These are phyloP conservation scores for Penicillium sp. DNA, from an alignment of 2,329 filamentous ascomycete genomes.

Conservation along the genomic window DNA sequence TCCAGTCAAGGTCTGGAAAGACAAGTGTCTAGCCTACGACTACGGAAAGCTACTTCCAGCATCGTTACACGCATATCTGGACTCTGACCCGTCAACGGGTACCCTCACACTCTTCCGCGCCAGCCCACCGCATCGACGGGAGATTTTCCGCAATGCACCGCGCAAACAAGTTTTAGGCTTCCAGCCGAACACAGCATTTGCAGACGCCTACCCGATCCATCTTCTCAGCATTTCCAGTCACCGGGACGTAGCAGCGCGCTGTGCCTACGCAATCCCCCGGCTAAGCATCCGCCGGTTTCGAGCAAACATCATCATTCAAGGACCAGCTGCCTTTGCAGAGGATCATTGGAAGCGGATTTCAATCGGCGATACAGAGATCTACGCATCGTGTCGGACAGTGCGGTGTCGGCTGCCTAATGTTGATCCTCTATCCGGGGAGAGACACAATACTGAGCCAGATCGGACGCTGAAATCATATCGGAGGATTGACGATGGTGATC, in stretches of 20 bases:
- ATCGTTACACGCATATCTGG: slow-evolving; percentile 50
- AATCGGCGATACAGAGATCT: slow-evolving; percentile 39
- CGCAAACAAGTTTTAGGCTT: slow-evolving; percentile 51
- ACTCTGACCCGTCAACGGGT: slow-evolving; percentile 10
- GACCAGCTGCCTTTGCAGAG: slow-evolving; percentile 52
- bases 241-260: slow-evolving; percentile 47
- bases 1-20: slow-evolving; percentile 54
- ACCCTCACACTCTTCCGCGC: slow-evolving; percentile 54
- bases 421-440: slow-evolving; percentile 52
- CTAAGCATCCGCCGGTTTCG: slow-evolving; percentile 55
- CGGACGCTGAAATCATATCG: slow-evolving; percentile 49
- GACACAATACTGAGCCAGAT: slow-evolving; percentile 49
- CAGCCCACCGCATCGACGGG: slow-evolving; percentile 43
- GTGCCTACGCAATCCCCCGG: slow-evolving; percentile 38
- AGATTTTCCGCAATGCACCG: slow-evolving; percentile 54
- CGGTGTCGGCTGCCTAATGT: slow-evolving; percentile 59
- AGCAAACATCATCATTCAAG: slow-evolving; percentile 56
- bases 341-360: slow-evolving; percentile 55
- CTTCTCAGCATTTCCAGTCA: slow-evolving; percentile 55
- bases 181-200: slow-evolving; percentile 53
- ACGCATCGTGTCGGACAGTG: slow-evolving; percentile 56
- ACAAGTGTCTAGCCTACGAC: slow-evolving; percentile 45
- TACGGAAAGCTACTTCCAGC: slow-evolving; percentile 43
- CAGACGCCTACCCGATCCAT: slow-evolving; percentile 58
- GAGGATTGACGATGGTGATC: slow-evolving; percentile 50